A percentile compares a stretch with the other conserved stretches of the same genome.
Evolutionary conservation across 1,139 yeast genomes (phyloP).

Genomic region (Suhomyces choctaworum): DNA sequence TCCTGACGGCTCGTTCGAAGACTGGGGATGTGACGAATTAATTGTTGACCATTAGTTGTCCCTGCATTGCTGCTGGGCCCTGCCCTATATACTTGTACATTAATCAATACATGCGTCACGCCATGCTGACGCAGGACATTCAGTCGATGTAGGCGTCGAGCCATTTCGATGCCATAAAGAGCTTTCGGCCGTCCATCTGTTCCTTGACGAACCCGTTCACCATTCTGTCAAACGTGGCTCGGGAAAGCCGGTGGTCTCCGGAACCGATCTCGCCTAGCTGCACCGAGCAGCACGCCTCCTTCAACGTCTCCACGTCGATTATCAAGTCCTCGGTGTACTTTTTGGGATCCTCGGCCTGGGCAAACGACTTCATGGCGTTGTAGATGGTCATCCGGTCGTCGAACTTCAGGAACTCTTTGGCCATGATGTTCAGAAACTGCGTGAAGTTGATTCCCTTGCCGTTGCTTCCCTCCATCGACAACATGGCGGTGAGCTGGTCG

Average conservation of each 20-base stretch:
- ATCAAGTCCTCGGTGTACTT: constrained; percentile 29
- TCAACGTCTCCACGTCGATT: constrained; percentile 53
- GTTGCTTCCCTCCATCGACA: constrained; percentile 31
- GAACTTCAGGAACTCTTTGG: constrained; percentile 54
- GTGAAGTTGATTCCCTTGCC: constrained; percentile 61
- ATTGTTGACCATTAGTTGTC: constrained; percentile 69
- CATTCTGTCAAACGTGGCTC: constrained; percentile 51
- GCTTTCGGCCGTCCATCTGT: constrained; percentile 56
- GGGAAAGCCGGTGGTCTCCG: constrained; percentile 53
- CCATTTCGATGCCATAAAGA: constrained; percentile 61
- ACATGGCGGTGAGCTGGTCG: constrained; percentile 50
- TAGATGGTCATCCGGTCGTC: constrained; percentile 62
- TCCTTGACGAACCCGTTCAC: constrained; percentile 58
- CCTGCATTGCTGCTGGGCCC: background rate
- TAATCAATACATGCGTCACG: constrained; percentile 53
- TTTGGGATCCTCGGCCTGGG: constrained; percentile 29
- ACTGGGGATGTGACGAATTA: constrained; percentile 98
- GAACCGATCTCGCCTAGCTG: constrained; percentile 46
- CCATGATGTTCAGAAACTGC: constrained; percentile 68
- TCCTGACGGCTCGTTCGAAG: constrained; percentile 97
- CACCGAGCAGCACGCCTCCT: constrained; percentile 49
- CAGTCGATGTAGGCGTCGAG: constrained; percentile 55
- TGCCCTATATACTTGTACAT: constrained; percentile 4
- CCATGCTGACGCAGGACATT: constrained; percentile 65
- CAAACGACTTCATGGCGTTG: constrained; percentile 64